Base-by-base conservation (phyloP, 1,139 yeast species). In the Wickerhamiella pararugosa region DNA sequence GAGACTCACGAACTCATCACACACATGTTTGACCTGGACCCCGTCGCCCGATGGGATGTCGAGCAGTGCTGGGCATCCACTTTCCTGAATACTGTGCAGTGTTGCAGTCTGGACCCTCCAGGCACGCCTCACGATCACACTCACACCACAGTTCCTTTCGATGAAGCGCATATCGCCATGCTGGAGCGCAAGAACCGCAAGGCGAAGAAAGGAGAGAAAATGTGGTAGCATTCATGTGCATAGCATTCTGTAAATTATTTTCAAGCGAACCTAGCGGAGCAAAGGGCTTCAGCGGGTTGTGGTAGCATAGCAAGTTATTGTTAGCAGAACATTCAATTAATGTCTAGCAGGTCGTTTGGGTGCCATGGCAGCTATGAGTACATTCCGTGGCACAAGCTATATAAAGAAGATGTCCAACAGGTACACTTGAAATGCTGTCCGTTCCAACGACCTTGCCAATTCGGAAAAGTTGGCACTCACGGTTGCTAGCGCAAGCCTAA, bases 111-210 rank as follows among this genome's bases (percentile, higher is more conserved):
- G 32, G 52, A 53, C 27, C 53, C 58, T 25, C 55, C 63, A 25
- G 21, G 10, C 33, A 15, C n/a, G n/a, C 41, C 41, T 7, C 52
- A 59, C 10, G 78, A 74, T 54, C 97, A 87, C 57, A 70, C 69
- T 36, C 97, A 87, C 58, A 82, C 95, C 1, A 76, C 75, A 52
- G 96, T 87, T 41, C 94, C 84, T 53, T 94, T 83, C 59, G 78
- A 84, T 46, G 93, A 83, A 53, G 97, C 96, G 0, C 97, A 87
- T 60, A 87, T 87, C 62, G 95, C 96, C 10, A 81, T 92, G 42
- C 71, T 84, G 51, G 96, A 87, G 57, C 81, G 78, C 66, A 62
- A 60, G 50, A 63, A 61, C 50, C 57, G 56, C 45, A 61, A 58
- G 55, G 63, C 60, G 42, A 62, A 60, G 55, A 54, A 54, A 29